phyloP scores from a whole-genome alignment of 768 basidiomycete species.

The Rhodotorula toruloides region DNA sequence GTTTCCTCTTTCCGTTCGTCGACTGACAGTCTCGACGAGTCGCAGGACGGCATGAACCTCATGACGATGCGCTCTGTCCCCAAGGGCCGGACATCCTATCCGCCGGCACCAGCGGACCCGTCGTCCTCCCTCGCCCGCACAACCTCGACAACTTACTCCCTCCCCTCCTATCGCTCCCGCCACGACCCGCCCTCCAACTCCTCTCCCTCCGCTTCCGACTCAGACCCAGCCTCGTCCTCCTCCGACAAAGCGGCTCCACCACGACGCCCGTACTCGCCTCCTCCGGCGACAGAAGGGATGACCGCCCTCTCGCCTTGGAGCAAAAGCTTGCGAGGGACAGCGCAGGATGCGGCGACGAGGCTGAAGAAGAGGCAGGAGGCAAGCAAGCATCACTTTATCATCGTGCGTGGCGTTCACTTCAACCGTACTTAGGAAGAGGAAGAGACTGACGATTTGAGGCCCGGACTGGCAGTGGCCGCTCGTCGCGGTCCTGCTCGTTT shows the following conservation, averaged over 20 bases:
- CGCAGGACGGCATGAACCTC: constrained; percentile 3
- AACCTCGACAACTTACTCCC: neutral
- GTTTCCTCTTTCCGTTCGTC: neutral
- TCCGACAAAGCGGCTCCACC: neutral
- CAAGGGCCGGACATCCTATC: neutral
- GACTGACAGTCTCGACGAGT: neutral
- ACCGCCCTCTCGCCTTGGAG: constrained; percentile 21
- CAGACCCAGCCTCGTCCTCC: neutral
- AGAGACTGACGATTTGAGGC: neutral
- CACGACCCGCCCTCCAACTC: neutral
- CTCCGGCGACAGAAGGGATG: constrained; percentile 21
- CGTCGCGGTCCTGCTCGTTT: constrained; percentile 20
- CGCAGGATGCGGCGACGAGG: constrained; percentile 6
- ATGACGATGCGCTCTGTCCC: constrained; percentile 14
- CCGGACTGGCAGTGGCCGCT: constrained; percentile 22
- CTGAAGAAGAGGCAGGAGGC: constrained; percentile 19
- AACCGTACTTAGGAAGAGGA: neutral
- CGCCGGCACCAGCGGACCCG: neutral
- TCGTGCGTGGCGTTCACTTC: neutral
- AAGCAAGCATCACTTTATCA: constrained; percentile 24
- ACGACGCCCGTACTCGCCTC: constrained; percentile 2
- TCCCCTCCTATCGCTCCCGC: neutral
- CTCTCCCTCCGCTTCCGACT: neutral
- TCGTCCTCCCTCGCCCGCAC: neutral
- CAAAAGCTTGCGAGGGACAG: constrained; percentile 13